These are phyloP conservation scores for Seiridium unicorne DNA, from an alignment of 2,329 filamentous ascomycete species.

Conservation along the genomic window DNA sequence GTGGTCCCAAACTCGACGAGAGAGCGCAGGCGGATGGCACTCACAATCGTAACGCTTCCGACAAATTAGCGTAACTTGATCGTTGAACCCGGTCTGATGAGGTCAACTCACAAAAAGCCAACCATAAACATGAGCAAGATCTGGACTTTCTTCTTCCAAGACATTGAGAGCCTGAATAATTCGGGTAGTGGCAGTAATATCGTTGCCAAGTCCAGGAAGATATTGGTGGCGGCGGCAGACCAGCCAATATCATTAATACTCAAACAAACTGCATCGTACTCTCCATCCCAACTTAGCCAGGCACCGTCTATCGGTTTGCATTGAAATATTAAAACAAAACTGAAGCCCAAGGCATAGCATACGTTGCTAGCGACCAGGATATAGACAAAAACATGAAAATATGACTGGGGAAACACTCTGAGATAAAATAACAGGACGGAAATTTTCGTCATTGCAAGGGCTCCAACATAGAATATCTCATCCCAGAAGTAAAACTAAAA, in stretches of 20 bases:
- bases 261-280: conserved; percentile 27
- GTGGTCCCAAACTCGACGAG: conserved; percentile 23
- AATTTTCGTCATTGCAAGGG: conserved; percentile 29
- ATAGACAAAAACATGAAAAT: conserved; percentile 22
- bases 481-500: conserved; percentile 26
- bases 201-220: conserved; percentile 26
- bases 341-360: conserved; percentile 14
- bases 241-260: conserved; percentile 29
- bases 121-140: conserved; percentile 33
- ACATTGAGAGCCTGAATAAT: conserved; percentile 25
- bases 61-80: not conserved
- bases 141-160: conserved; percentile 27
- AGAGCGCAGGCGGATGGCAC: conserved; percentile 24
- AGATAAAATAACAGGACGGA: conserved; percentile 36
- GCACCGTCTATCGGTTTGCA: conserved; percentile 17
- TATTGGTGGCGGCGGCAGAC: conserved; percentile 30
- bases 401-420: conserved; percentile 27
- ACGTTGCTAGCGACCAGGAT: conserved; percentile 25
- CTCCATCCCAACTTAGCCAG: conserved; percentile 29
- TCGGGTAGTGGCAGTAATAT: conserved; percentile 30
- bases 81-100: not conserved
- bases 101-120: conserved; percentile 27
- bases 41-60: conserved; percentile 26
- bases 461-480: conserved; percentile 27
- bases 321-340: conserved; percentile 16